Percentiles rank a stretch among this genome's conserved stretches.
Evolutionary conservation across 2,329 filamentous ascomycete species (phyloP).

Genomic region (Colletotrichum endophyticum): DNA sequence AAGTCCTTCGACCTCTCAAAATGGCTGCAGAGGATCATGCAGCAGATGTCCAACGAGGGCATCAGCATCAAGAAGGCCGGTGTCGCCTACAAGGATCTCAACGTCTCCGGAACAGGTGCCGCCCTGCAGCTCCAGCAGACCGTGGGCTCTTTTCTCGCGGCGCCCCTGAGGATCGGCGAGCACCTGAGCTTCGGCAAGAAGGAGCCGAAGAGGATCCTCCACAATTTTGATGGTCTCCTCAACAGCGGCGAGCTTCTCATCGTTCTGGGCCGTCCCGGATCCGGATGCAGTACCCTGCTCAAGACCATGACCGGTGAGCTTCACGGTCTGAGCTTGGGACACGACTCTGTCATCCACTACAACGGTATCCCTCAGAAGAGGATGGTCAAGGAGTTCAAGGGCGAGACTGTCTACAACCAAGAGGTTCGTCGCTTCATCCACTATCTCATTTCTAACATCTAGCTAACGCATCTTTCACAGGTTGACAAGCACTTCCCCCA

Average conservation of each 20-base stretch:
- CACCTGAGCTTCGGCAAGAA: slow-evolving; percentile 52
- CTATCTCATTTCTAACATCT: neutral
- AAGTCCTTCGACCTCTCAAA: slow-evolving; percentile 44
- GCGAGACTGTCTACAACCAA: slow-evolving; percentile 76
- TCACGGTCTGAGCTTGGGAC: slow-evolving; percentile 59
- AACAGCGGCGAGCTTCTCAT: slow-evolving; percentile 70
- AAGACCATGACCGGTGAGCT: slow-evolving; percentile 67
- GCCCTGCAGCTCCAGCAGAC: slow-evolving; percentile 73
- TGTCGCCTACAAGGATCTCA: slow-evolving; percentile 68
- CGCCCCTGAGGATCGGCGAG: slow-evolving; percentile 63
- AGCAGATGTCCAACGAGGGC: slow-evolving; percentile 57
- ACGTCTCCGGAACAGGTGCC: slow-evolving; percentile 69
- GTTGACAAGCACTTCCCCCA: slow-evolving; percentile 78
- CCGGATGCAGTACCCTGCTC: slow-evolving; percentile 68
- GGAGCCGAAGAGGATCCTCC: slow-evolving; percentile 63
- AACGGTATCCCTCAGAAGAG: slow-evolving; percentile 60
- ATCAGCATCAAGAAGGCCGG: slow-evolving; percentile 60
- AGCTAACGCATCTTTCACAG: slow-evolving; percentile 30
- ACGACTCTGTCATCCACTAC: slow-evolving; percentile 62
- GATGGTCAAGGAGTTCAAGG: slow-evolving; percentile 66
- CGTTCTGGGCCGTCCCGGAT: slow-evolving; percentile 70
- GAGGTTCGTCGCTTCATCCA: slow-evolving; percentile 48
- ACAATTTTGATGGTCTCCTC: slow-evolving; percentile 68
- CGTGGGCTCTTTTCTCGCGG: slow-evolving; percentile 62
- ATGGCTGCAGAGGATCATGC: slow-evolving; percentile 45